phyloP scores from a whole-genome alignment of 768 basidiomycete species.

The Rhizopogon roseolus region DNA sequence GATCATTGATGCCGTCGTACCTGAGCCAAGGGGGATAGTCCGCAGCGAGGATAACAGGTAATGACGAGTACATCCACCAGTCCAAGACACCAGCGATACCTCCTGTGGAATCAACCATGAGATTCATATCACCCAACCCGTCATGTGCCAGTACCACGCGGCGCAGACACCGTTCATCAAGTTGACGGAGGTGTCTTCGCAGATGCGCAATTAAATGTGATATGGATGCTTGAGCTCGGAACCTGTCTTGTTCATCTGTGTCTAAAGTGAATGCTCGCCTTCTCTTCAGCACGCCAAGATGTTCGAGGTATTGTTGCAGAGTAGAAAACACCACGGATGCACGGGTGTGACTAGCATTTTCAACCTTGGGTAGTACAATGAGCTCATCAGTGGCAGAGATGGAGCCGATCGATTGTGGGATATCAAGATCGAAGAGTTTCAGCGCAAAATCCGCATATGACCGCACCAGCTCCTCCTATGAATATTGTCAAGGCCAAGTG shows the following conservation, averaged over 20 bases:
- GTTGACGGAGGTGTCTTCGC: background rate
- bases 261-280: background rate
- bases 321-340: background rate
- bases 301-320: conserved; percentile 3
- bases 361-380: conserved; percentile 1
- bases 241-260: conserved; percentile 1
- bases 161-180: background rate
- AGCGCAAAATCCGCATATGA: conserved; percentile 9
- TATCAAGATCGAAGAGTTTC: conserved; percentile 1
- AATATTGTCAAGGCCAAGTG: background rate
- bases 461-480: conserved; percentile 6
- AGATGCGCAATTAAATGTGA: conserved; percentile 2
- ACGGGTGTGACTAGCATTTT: background rate
- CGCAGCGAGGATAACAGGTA: conserved; percentile 17
- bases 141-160: conserved; percentile 15
- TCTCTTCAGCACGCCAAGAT: background rate
- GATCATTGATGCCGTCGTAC: conserved; percentile 16
- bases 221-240: conserved; percentile 4
- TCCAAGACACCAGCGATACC: conserved; percentile 14
- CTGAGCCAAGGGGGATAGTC: conserved; percentile 19
- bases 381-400: background rate
- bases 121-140: conserved; percentile 8
- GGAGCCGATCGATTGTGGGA: conserved; percentile 5
- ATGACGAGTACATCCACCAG: conserved; percentile 17
- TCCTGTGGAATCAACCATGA: conserved; percentile 12